Evolutionary conservation across 2,329 filamentous ascomycete species (phyloP).

Genomic region (Paraphaeosphaeria minitans): DNA sequence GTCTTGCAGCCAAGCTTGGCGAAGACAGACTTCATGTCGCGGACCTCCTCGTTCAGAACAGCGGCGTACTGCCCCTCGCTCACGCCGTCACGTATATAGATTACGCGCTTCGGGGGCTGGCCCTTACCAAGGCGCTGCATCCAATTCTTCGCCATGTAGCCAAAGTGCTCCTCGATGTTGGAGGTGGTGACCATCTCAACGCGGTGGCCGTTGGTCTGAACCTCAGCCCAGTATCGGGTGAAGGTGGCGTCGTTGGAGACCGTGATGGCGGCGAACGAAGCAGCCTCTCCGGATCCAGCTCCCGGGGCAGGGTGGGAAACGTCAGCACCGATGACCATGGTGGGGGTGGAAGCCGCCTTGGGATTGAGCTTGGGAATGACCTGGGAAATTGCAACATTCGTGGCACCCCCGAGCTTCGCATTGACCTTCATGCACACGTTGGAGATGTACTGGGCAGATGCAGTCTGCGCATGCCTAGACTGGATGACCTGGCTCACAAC

Average conservation of each 20-base stretch:
- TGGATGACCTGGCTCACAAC: slow-evolving; percentile 84
- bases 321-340: slow-evolving; percentile 88
- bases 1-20: slow-evolving; percentile 44
- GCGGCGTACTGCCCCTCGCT: slow-evolving; percentile 83
- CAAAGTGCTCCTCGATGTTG: slow-evolving; percentile 71
- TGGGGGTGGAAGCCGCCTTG: slow-evolving; percentile 45
- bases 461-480: slow-evolving; percentile 68
- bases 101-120: slow-evolving; percentile 71
- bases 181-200: slow-evolving; percentile 75
- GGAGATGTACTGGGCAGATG: slow-evolving; percentile 81
- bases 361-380: slow-evolving; percentile 37
- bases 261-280: slow-evolving; percentile 85
- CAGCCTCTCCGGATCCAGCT: slow-evolving; percentile 49
- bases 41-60: slow-evolving; percentile 79
- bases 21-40: slow-evolving; percentile 69
- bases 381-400: slow-evolving; percentile 57
- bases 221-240: slow-evolving; percentile 77
- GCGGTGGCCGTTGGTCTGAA: slow-evolving; percentile 81
- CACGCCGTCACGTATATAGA: slow-evolving; percentile 94
- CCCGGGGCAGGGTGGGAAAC: slow-evolving; percentile 81
- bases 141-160: slow-evolving; percentile 70
- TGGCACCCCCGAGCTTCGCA: slow-evolving; percentile 87
- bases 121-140: slow-evolving; percentile 58
- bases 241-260: slow-evolving; percentile 74
- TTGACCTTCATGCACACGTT: slow-evolving; percentile 98